Evolutionary conservation across 2,329 filamentous ascomycete species (phyloP).

Genomic region (Thielaviopsis populi): DNA sequence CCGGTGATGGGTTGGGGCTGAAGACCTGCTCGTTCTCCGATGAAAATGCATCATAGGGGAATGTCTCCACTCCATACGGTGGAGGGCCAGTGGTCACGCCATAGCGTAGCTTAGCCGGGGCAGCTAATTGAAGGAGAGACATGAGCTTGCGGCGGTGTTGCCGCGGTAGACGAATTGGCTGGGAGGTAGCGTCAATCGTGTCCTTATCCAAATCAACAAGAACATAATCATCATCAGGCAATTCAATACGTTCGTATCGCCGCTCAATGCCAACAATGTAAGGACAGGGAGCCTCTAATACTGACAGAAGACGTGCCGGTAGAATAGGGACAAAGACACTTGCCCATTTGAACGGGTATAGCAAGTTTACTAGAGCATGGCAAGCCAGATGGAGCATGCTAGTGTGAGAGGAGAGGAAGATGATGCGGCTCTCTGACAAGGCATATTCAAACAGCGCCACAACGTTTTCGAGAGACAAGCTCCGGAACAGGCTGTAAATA

Average conservation of each 20-base stretch:
- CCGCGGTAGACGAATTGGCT: slow-evolving; percentile 65
- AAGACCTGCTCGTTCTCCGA: slow-evolving; percentile 75
- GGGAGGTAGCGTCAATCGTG: slow-evolving; percentile 67
- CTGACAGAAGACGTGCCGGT: slow-evolving; percentile 73
- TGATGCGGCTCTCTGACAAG: slow-evolving; percentile 84
- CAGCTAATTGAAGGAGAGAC: slow-evolving; percentile 75
- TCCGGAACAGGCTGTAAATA: slow-evolving; percentile 82
- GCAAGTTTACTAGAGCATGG: slow-evolving; percentile 65
- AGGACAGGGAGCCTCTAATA: slow-evolving; percentile 84
- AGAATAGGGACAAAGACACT: slow-evolving; percentile 90
- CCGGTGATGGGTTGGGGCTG: slow-evolving; percentile 51
- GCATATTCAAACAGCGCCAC: slow-evolving; percentile 87
- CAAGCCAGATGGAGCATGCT: slow-evolving; percentile 91
- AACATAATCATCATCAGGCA: slow-evolving; percentile 92
- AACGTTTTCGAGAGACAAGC: slow-evolving; percentile 80
- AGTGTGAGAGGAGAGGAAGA: slow-evolving; percentile 87
- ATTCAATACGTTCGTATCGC: slow-evolving; percentile 68
- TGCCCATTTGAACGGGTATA: slow-evolving; percentile 86
- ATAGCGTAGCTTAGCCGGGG: slow-evolving; percentile 74
- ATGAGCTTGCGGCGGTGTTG: slow-evolving; percentile 82
- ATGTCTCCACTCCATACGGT: slow-evolving; percentile 83
- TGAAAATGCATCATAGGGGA: slow-evolving; percentile 77
- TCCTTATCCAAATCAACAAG: slow-evolving; percentile 88
- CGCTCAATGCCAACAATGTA: slow-evolving; percentile 95
- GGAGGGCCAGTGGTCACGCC: slow-evolving; percentile 81